Evolutionary conservation across 2,329 filamentous ascomycete species (phyloP).

Genomic region (Dothidotthia symphoricarpi): DNA sequence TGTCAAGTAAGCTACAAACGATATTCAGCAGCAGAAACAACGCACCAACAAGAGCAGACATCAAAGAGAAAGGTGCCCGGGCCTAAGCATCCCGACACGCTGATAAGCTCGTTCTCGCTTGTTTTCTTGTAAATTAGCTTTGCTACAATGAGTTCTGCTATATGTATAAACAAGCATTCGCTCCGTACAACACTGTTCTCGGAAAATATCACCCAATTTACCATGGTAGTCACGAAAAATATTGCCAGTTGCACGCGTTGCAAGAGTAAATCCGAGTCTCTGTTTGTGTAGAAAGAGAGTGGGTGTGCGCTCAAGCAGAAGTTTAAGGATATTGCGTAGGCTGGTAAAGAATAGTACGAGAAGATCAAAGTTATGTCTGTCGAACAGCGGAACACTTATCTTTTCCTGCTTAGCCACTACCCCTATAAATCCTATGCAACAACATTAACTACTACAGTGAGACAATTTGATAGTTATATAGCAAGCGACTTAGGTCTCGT

Average conservation of each 20-base stretch:
- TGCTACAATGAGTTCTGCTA: neutral
- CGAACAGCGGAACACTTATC: too few species aligned
- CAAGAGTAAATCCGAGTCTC: too few species aligned
- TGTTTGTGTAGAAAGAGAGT: too few species aligned
- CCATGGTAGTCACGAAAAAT: neutral
- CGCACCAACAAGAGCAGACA: conserved; percentile 4
- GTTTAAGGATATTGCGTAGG: too few species aligned
- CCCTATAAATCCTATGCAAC: too few species aligned
- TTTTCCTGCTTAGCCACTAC: too few species aligned
- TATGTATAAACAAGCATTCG: neutral
- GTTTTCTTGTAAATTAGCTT: neutral
- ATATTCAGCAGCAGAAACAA: conserved; percentile 8
- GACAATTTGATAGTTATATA: too few species aligned
- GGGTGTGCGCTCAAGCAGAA: too few species aligned
- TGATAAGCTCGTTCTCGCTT: neutral
- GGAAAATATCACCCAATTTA: neutral
- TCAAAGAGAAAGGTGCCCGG: neutral
- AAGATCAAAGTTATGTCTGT: too few species aligned
- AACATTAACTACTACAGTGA: too few species aligned
- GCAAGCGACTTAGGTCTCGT: too few species aligned
- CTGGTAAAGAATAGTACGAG: too few species aligned
- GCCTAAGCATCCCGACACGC: neutral
- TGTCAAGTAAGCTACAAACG: conserved; percentile 9
- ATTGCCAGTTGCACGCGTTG: neutral
- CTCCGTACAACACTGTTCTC: neutral